Conservation (phyloP, 768 basidiomycete genomes). For the Hygrocybe punicea region DNA sequence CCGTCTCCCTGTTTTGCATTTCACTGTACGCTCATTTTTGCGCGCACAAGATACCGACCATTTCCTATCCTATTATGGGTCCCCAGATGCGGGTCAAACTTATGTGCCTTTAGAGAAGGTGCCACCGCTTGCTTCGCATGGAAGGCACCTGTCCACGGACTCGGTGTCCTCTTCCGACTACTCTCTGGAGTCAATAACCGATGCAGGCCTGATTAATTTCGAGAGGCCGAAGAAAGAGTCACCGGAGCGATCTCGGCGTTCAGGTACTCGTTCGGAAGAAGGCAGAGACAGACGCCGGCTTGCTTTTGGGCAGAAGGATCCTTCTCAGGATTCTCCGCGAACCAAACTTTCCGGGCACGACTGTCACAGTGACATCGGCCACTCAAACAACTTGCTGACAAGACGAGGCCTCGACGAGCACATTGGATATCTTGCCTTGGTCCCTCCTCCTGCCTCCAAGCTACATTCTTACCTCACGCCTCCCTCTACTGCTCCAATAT, state of each 20-base stretch:
- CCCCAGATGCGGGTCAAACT: constrained; percentile 7
- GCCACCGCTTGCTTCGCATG: constrained; percentile 10
- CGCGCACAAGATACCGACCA: constrained; percentile 21
- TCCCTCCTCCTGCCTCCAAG: constrained; percentile 67
- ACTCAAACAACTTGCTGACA: constrained; percentile 34
- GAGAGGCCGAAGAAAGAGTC: constrained; percentile 6
- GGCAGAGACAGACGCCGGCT: constrained; percentile 62
- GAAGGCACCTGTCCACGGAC: constrained; percentile 18
- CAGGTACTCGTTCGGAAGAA: constrained; percentile 55
- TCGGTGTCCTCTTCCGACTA: constrained; percentile 52
- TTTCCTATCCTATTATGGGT: constrained; percentile 18
- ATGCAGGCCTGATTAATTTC: constrained; percentile 12
- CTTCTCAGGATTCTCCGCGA: constrained; percentile 18
- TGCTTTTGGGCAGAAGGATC: constrained; percentile 63
- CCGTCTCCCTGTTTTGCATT: neutral
- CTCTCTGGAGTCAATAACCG: constrained; percentile 42
- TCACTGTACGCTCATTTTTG: neutral
- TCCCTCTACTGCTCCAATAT: constrained; percentile 47
- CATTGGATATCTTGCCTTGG: constrained; percentile 56
- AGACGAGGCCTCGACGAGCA: constrained; percentile 41
- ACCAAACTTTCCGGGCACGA: constrained; percentile 27
- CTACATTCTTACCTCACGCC: constrained; percentile 53
- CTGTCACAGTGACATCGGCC: constrained; percentile 14
- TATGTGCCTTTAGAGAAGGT: constrained; percentile 1
- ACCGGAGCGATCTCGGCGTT: constrained; percentile 40